A percentile compares a stretch with the other conserved stretches of the same genome.
These are phyloP conservation scores for Pogostemon cablin DNA, from an alignment of 257 asterid genomes.

Conservation along the genomic window DNA sequence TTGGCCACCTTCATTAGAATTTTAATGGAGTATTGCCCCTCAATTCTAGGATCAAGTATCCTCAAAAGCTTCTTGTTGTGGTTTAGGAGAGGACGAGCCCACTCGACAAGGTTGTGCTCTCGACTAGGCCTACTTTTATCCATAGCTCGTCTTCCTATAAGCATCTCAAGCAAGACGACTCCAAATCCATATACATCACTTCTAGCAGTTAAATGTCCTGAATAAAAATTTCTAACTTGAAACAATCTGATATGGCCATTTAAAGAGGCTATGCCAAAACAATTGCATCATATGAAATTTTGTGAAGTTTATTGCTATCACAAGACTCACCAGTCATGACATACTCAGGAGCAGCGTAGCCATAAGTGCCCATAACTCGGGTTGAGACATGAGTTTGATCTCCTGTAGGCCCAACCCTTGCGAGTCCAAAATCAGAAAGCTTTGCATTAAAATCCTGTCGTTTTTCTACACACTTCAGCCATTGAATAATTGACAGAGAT, in stretches of 20 bases:
- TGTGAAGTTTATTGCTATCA: constrained; percentile 2
- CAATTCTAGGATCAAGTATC: constrained; percentile 79
- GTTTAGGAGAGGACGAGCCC: constrained; percentile 83
- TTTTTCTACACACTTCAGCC: constrained; percentile 27
- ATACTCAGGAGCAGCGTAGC: constrained; percentile 98
- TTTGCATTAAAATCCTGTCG: constrained; percentile 81
- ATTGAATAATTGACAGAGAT: background rate
- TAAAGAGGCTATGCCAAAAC: background rate
- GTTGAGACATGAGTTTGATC: constrained; percentile 95
- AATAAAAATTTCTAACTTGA: constrained; percentile 10
- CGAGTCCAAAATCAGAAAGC: constrained; percentile 94
- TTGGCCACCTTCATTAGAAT: constrained; percentile 73
- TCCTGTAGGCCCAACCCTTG: constrained; percentile 87
- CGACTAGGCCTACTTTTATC: constrained; percentile 87
- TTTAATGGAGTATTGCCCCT: constrained; percentile 76
- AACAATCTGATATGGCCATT: background rate
- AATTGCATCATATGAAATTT: constrained; percentile 8
- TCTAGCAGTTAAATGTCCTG: constrained; percentile 87
- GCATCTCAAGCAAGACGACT: constrained; percentile 90
- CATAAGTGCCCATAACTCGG: constrained; percentile 92
- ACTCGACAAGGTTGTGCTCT: constrained; percentile 88
- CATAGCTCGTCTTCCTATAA: constrained; percentile 80
- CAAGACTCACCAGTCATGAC: constrained; percentile 89
- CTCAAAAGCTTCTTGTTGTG: constrained; percentile 67
- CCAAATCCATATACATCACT: constrained; percentile 95